Evolutionary conservation across 768 basidiomycete genomes (phyloP).

Genomic region (Rhodotorula sphaerocarpa): DNA sequence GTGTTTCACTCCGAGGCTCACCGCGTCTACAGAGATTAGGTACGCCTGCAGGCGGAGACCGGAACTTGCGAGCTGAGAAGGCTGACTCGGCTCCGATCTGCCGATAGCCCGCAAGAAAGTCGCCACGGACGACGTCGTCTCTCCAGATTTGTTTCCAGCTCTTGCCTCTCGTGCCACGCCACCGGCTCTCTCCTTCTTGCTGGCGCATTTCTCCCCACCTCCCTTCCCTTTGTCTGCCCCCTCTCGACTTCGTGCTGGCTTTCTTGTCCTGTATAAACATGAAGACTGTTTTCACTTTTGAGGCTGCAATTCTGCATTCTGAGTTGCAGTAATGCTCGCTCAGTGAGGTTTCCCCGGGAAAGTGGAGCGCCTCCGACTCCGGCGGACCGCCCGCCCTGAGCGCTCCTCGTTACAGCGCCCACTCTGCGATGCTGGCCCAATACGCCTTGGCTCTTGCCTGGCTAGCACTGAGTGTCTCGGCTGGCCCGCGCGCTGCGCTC

Average conservation of each 20-base stretch:
- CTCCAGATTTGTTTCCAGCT: too few relatives aligned
- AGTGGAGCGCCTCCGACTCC: background rate
- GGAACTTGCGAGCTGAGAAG: background rate
- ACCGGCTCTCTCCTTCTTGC: too few relatives aligned
- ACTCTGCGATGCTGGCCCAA: background rate
- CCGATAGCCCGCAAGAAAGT: slow-evolving; percentile 1
- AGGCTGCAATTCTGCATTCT: background rate
- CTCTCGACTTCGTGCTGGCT: too few relatives aligned
- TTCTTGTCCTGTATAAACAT: too few relatives aligned
- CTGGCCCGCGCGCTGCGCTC: too few relatives aligned
- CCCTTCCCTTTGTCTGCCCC: too few relatives aligned
- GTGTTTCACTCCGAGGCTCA: slow-evolving; percentile 31
- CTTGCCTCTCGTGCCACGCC: too few relatives aligned
- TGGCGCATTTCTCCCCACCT: too few relatives aligned
- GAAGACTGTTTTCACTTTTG: too few relatives aligned
- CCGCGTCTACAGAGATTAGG: background rate
- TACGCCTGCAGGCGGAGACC: too few relatives aligned
- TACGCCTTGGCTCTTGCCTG: background rate
- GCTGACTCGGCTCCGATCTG: background rate
- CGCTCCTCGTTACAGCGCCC: background rate
- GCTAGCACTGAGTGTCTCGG: background rate
- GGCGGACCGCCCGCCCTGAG: too few relatives aligned
- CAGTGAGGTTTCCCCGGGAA: background rate
- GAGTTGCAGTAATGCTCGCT: background rate
- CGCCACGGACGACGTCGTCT: background rate